These are phyloP conservation scores for Trichoderma koningiopsis DNA, from an alignment of 2,329 filamentous ascomycete genomes.

Conservation along the genomic window DNA sequence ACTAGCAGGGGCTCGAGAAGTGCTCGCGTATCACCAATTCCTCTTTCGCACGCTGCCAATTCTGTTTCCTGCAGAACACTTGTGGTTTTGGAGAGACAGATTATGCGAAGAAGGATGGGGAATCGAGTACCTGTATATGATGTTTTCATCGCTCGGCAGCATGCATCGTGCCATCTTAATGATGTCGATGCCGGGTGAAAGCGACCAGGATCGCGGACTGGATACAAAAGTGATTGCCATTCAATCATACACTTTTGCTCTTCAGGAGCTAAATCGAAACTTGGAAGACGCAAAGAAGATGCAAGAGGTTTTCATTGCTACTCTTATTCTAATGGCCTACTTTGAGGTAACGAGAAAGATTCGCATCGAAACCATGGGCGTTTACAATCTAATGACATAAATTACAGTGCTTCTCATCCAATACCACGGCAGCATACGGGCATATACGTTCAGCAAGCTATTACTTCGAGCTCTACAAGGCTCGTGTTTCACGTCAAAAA, in stretches of 20 bases:
- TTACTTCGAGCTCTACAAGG: constrained; percentile 8
- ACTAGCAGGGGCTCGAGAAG: constrained; percentile 9
- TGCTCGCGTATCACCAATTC: constrained; percentile 20
- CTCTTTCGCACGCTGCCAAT: constrained; percentile 17
- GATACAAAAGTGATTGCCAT: constrained; percentile 9
- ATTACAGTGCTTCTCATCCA: not conserved
- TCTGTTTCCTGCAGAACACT: not conserved
- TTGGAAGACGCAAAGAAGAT: constrained; percentile 15
- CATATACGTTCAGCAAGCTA: constrained; percentile 15
- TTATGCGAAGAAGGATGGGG: constrained; percentile 21
- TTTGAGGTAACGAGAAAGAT: not conserved
- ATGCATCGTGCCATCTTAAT: constrained; percentile 8
- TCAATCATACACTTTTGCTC: constrained; percentile 3
- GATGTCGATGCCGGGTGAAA: constrained; percentile 7
- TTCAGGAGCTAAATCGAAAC: not conserved
- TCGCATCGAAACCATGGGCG: not conserved
- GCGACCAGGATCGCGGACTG: not conserved
- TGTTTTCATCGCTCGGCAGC: constrained; percentile 14
- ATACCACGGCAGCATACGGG: not conserved
- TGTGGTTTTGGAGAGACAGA: constrained; percentile 19
- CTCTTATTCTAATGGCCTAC: constrained; percentile 14
- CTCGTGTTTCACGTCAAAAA: not conserved
- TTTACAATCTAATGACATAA: not conserved
- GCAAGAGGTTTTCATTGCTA: not conserved
- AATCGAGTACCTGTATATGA: constrained; percentile 15